Evolutionary conservation across 1,284 basidiomycete species (phyloP).

Genomic region (Austroboletus novae-zelandiae): DNA sequence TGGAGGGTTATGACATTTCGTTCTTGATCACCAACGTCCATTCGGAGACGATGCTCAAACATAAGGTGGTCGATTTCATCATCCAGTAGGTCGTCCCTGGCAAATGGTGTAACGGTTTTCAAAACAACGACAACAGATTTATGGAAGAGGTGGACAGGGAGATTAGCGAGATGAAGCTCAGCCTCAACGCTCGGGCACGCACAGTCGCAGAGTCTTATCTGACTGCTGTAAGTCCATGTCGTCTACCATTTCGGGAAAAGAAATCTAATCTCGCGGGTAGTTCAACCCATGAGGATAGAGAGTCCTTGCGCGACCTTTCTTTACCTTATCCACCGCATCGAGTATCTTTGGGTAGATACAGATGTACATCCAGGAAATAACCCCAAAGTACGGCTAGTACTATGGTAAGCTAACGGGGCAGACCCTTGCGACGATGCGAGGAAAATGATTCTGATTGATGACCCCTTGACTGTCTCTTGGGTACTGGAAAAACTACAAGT

Average conservation of each 20-base stretch:
- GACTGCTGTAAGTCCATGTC: constrained; percentile 54
- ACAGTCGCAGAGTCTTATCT: constrained; percentile 94
- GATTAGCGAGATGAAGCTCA: constrained; percentile 88
- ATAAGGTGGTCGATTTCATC: constrained; percentile 99
- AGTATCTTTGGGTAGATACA: constrained; percentile 18
- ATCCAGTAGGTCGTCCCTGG: constrained; percentile 69
- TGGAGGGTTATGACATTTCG: constrained; percentile 94
- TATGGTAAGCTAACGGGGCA: constrained; percentile 1
- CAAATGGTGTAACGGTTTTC: neutral
- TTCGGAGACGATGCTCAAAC: constrained; percentile 97
- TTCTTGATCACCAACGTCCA: constrained; percentile 98
- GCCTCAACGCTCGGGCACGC: constrained; percentile 93
- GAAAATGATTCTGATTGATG: constrained; percentile 4
- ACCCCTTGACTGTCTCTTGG: constrained; percentile 3
- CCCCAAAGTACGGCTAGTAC: constrained; percentile 13
- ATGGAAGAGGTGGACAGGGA: constrained; percentile 98
- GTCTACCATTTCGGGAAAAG: neutral
- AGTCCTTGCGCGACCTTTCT: neutral
- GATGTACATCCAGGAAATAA: constrained; percentile 16
- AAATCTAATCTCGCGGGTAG: constrained; percentile 11
- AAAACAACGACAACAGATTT: constrained; percentile 52
- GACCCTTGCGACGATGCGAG: neutral
- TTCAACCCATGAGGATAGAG: constrained; percentile 20
- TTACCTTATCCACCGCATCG: constrained; percentile 13
- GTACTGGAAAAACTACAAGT: constrained; percentile 15